Conservation (phyloP, 352 stramenopile genomes). For the Plasmopara muralis region DNA sequence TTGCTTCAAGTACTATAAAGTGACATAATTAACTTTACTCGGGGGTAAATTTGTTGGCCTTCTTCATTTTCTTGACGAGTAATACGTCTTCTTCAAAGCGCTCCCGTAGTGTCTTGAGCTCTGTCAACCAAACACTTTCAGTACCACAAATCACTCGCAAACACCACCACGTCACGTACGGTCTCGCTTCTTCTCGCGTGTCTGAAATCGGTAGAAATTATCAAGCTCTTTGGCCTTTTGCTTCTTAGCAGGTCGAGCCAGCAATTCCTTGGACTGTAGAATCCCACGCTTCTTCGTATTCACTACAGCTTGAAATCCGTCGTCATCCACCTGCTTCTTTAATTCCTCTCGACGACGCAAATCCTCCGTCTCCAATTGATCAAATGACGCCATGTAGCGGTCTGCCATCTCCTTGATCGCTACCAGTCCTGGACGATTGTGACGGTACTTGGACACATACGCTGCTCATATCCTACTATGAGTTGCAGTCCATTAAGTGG, state of each 20-base stretch:
- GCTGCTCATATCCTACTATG: conserved; percentile 9
- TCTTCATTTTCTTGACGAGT: conserved; percentile 79
- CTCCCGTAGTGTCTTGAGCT: conserved; percentile 74
- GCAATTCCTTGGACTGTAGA: conserved; percentile 38
- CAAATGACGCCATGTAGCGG: conserved; percentile 72
- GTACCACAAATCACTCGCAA: neutral
- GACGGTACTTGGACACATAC: conserved; percentile 59
- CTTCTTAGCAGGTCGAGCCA: conserved; percentile 62
- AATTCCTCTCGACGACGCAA: conserved; percentile 53
- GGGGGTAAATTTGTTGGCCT: conserved; percentile 73
- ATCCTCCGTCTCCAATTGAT: conserved; percentile 61
- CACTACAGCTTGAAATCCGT: conserved; percentile 77
- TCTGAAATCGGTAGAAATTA: conserved; percentile 85
- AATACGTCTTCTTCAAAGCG: conserved; percentile 78
- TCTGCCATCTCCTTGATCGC: conserved; percentile 64
- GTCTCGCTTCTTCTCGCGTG: conserved; percentile 78
- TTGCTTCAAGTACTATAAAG: too few species aligned
- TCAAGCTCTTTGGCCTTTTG: conserved; percentile 76
- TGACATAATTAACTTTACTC: conserved; percentile 32
- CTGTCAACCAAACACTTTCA: conserved; percentile 25
- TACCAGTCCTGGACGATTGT: conserved; percentile 56
- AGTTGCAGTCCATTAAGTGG: neutral
- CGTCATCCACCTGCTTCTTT: conserved; percentile 76
- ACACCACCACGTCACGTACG: conserved; percentile 40
- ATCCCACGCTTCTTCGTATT: conserved; percentile 74